Conservation (phyloP, 2,329 filamentous ascomycete genomes). For the Taxawa tesnikishii region DNA sequence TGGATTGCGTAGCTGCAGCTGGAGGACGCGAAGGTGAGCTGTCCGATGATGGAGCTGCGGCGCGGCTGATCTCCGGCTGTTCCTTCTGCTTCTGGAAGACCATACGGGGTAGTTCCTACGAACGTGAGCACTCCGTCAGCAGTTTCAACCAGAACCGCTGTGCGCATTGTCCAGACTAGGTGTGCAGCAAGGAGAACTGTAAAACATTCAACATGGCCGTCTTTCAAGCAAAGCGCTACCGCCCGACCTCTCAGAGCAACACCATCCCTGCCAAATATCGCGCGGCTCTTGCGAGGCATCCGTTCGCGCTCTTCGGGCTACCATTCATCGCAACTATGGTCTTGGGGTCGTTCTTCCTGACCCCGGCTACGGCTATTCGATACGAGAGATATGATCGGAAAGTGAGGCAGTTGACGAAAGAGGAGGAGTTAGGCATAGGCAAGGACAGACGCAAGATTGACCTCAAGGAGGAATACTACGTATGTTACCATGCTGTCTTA, state of each 20-base stretch:
- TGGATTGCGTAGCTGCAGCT: too few species aligned
- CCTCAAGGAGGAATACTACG: slow-evolving; percentile 79
- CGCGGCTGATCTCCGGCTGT: too few species aligned
- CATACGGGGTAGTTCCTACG: too few species aligned
- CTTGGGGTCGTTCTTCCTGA: slow-evolving; percentile 84
- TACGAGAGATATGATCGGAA: slow-evolving; percentile 91
- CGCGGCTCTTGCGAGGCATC: slow-evolving; percentile 58
- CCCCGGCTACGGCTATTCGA: slow-evolving; percentile 81
- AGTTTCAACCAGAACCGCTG: too few species aligned
- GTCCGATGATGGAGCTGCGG: too few species aligned
- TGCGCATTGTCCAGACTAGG: too few species aligned
- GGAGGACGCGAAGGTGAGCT: too few species aligned
- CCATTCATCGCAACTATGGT: slow-evolving; percentile 87
- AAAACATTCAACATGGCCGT: slow-evolving; percentile 21
- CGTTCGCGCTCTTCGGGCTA: slow-evolving; percentile 85
- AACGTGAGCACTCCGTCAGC: too few species aligned
- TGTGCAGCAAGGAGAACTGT: too few species aligned
- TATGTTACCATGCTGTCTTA: slow-evolving; percentile 38
- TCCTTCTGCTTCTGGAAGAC: too few species aligned
- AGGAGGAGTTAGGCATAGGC: slow-evolving; percentile 76
- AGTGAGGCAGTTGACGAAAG: slow-evolving; percentile 70
- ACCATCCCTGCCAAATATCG: slow-evolving; percentile 69
- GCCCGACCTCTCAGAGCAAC: slow-evolving; percentile 46
- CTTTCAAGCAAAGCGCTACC: slow-evolving; percentile 39
- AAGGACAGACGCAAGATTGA: slow-evolving; percentile 59